A percentile compares a stretch with the other conserved stretches of the same genome.
Evolutionary conservation across 306 rosid species (phyloP).

Genomic region (Rubus idaeus): DNA sequence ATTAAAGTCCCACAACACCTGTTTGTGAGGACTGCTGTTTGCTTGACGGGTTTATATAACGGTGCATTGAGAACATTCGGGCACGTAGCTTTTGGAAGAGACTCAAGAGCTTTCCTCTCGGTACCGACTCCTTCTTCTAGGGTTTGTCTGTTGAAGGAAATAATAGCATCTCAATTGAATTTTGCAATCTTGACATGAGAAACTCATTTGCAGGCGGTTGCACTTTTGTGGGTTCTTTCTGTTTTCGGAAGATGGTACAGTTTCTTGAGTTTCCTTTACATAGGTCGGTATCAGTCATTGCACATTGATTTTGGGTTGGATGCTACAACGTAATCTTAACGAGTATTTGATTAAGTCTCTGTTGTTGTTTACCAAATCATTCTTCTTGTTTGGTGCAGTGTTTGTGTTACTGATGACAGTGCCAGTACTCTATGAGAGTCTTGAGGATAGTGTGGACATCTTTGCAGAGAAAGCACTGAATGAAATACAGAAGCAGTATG

Average conservation of each 20-base stretch:
- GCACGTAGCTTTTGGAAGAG: conserved; percentile 41
- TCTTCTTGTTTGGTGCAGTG: conserved; percentile 39
- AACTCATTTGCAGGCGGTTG: conserved; percentile 44
- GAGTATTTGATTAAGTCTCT: not conserved
- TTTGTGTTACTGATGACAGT: conserved; percentile 38
- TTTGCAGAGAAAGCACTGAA: conserved; percentile 28
- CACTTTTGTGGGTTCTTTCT: conserved; percentile 43
- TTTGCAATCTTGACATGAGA: conserved; percentile 26
- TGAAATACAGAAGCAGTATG: conserved; percentile 34
- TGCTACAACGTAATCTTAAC: not conserved
- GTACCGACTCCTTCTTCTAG: conserved; percentile 28
- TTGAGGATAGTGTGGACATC: conserved; percentile 49
- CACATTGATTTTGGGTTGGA: not conserved
- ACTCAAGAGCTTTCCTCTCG: conserved; percentile 41
- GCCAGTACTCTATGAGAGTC: conserved; percentile 51
- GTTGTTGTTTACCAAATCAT: not conserved
- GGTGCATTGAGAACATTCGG: conserved; percentile 33
- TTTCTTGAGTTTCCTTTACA: conserved; percentile 45
- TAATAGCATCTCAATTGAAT: not conserved
- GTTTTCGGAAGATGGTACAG: conserved; percentile 34
- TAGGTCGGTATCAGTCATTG: conserved; percentile 37
- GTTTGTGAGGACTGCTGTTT: conserved; percentile 38
- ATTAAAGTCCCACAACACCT: conserved; percentile 34
- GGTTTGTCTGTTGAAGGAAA: conserved; percentile 13
- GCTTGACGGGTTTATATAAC: conserved; percentile 31